Evolutionary conservation across 169 alveolate species (phyloP), one percentile per base, ranked within the genome.

Genomic region (Eimeria falciformis): DNA sequence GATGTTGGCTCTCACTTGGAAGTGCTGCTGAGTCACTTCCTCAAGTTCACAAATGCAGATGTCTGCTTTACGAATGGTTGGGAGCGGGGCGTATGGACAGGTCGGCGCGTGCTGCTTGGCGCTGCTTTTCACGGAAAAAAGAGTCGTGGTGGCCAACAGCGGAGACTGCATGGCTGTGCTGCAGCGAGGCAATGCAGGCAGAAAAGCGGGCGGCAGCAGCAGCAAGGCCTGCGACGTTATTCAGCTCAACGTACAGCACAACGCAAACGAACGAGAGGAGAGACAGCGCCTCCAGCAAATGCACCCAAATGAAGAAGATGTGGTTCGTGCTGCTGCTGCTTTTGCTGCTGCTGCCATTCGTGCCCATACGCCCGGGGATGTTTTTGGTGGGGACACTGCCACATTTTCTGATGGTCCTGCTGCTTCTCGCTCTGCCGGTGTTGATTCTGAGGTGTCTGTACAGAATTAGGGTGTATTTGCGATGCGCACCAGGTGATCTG

Each of bases 231-330:
- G 47, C 1, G 85, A 85, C 25, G 58, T 62, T 73, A 50, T 81
- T 47, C 73, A 91, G 62, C 86, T 95, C 58, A 95, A 94, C 55
- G 77, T 45, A 69, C 93, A 91, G 23, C 96, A 90, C 33, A 95
- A 93, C 55, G 96, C 96, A 18, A 81, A 91, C 73, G 78, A 86
- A 37, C 78, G 93, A 17, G 71, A 50, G 1, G 97, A 95, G 90
- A 91, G 93, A 68, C 85, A 73, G 73, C 91, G 93, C 40, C 91
- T 95, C 50, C 33, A 75, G 43, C 66, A 89, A n/a, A 91, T 90
- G 53, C 97, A 95, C 82, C 96, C 96, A 11, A 71, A 92, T 29
- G 97, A 95, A 78, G 90, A 89, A 0, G 95, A 95, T 46, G 78
- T 94, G 25, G 94, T 95, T 37, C 11, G 82, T 17, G 43, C n/a